Base-by-base conservation (phyloP, 2,329 filamentous ascomycete genomes). In the Magnaporthales sp. region DNA sequence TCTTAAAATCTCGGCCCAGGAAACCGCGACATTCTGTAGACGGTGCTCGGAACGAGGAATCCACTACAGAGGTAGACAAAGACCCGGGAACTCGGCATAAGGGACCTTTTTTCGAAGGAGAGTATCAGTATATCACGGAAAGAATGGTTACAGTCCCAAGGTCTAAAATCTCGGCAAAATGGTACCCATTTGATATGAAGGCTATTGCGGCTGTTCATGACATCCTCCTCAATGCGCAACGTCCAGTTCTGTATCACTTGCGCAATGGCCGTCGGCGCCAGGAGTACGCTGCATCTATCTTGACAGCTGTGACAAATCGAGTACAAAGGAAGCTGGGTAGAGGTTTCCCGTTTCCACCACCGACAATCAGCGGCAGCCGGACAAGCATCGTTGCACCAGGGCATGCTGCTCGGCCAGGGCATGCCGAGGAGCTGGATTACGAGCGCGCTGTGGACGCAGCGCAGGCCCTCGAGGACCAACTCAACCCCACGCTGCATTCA, bases 161-260 rank as follows among this genome's bases (percentile, higher is more conserved):
- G 68, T 82, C 84, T 30, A 84, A 82, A 51, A 90, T 96, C 67
- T 83, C 90, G 58, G 78, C 88, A 58, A 91, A 89, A 73, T 92
- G 89, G 89, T 78, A 80, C 2, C 80, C 84, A 6, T 80, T 91
- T 5, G 80, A 85, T 4, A 74, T 78, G 7, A 76, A 80, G 27
- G 85, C 88, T 58, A 76, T 90, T 66, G 77, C 82, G 8, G 82
- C 83, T 65, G 80, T 89, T n/a, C 78, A 80, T 22, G 74, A 79
- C 19, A 80, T 91, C 30, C 77, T 92, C 32, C 77, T 80, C 26
- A 82, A 87, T 69, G 83, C 86, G 64, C 85, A 88, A 70, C 83
- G 84, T 19, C 86, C 89, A 15, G 84, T 91, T 61, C 80, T 90
- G 13, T 81, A 84, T 64, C 84, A 83, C 58, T 79, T 89, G 15